phyloP scores from a whole-genome alignment of 441 rosid species.

The Monsonia emarginata region DNA sequence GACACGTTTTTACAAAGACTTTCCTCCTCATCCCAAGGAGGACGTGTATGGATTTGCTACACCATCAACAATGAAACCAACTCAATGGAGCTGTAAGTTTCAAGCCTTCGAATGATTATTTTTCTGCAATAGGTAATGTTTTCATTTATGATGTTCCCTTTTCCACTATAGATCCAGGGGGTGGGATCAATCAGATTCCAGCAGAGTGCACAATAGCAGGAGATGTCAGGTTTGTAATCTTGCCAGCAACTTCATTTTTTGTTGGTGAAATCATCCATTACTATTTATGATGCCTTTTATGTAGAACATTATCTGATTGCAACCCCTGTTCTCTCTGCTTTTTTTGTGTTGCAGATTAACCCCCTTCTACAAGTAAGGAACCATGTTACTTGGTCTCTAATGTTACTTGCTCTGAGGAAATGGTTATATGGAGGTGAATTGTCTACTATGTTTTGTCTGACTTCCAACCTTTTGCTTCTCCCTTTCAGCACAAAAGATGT shows the following conservation, averaged over 20 bases:
- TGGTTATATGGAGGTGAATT: neutral
- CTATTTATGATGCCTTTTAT: neutral
- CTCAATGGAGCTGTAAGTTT: constrained; percentile 80
- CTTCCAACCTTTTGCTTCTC: constrained; percentile 9
- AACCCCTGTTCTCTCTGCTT: constrained; percentile 13
- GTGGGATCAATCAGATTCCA: constrained; percentile 95
- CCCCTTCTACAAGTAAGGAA: constrained; percentile 82
- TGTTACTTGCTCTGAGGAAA: neutral
- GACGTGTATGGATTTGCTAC: constrained; percentile 75
- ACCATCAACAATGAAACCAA: constrained; percentile 95
- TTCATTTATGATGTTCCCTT: constrained; percentile 14
- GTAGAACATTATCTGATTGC: constrained; percentile 6
- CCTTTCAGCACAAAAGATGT: constrained; percentile 53
- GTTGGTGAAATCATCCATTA: neutral
- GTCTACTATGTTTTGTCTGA: constrained; percentile 12
- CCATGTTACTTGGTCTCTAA: neutral
- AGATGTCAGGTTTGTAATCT: constrained; percentile 65
- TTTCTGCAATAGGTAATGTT: neutral
- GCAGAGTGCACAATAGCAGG: constrained; percentile 70
- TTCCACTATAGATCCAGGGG: constrained; percentile 70
- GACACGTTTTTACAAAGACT: constrained; percentile 64
- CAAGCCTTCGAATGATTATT: constrained; percentile 6
- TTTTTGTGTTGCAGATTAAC: constrained; percentile 53
- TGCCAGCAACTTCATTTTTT: neutral
- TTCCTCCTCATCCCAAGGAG: constrained; percentile 72